These are phyloP conservation scores for Colletotrichum spaethianum DNA, from an alignment of 2,329 filamentous ascomycete species.

Conservation along the genomic window DNA sequence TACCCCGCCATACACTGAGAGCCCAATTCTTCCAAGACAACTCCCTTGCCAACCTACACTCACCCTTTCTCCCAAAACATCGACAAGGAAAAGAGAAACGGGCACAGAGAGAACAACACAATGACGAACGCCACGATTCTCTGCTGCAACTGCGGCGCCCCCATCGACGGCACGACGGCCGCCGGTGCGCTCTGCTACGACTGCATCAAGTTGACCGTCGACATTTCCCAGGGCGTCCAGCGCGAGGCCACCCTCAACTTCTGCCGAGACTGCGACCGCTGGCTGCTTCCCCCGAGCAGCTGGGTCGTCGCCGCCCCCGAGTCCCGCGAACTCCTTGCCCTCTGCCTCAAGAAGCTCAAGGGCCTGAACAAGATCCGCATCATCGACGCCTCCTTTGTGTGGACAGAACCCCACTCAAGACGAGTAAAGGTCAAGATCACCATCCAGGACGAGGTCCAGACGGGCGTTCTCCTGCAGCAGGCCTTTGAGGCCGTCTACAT, in stretches of 20 bases:
- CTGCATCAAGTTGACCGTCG: conserved; percentile 94
- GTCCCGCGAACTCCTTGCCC: conserved; percentile 90
- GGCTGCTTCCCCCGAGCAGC: conserved; percentile 86
- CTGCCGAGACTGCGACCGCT: conserved; percentile 95
- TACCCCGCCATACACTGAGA: conserved; percentile 38
- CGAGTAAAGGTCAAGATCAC: conserved; percentile 96
- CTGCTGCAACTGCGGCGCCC: conserved; percentile 96
- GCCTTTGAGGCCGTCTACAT: conserved; percentile 95
- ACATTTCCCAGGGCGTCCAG: conserved; percentile 92
- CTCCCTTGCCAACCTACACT: conserved; percentile 9
- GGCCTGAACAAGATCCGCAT: conserved; percentile 92
- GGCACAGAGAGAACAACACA: conserved; percentile 3
- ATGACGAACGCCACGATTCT: conserved; percentile 71
- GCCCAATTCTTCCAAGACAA: conserved; percentile 10
- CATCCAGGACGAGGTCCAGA: conserved; percentile 79
- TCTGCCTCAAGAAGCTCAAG: conserved; percentile 90
- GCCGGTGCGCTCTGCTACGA: conserved; percentile 94
- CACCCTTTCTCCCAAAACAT: background rate
- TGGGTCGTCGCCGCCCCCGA: conserved; percentile 91
- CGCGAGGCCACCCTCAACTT: conserved; percentile 91
- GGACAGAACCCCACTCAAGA: conserved; percentile 97
- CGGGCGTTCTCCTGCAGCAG: conserved; percentile 84
- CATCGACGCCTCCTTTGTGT: conserved; percentile 96
- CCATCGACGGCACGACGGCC: conserved; percentile 91
- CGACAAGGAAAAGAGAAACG: conserved; percentile 1